Percentiles rank a stretch among this genome's conserved stretches.
phyloP scores from a whole-genome alignment of 2,329 filamentous ascomycete species.

The Juglanconis sp. region DNA sequence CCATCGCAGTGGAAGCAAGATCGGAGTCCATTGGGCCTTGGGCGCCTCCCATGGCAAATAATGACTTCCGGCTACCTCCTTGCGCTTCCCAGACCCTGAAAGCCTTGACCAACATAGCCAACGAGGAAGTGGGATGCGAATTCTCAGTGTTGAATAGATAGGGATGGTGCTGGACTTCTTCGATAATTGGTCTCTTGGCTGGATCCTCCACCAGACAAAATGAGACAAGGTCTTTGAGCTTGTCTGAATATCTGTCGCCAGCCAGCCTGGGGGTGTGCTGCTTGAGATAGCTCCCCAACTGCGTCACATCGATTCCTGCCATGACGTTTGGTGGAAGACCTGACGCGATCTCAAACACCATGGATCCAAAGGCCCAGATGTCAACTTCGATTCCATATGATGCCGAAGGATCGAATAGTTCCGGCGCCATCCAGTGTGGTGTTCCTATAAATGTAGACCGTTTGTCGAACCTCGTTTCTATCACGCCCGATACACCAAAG shows the following conservation, averaged over 20 bases:
- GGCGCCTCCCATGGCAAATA: constrained; percentile 59
- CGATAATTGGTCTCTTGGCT: constrained; percentile 64
- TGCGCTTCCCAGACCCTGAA: constrained; percentile 74
- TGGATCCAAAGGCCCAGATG: constrained; percentile 82
- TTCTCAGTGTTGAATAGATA: constrained; percentile 64
- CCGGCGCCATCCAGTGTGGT: constrained; percentile 83
- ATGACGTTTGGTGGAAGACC: constrained; percentile 69
- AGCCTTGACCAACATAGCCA: constrained; percentile 65
- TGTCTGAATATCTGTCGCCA: constrained; percentile 66
- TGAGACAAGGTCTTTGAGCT: constrained; percentile 66
- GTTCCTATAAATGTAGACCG: constrained; percentile 79
- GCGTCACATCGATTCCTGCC: constrained; percentile 48
- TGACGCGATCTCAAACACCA: constrained; percentile 77
- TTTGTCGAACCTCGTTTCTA: constrained; percentile 74
- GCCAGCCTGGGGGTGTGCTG: constrained; percentile 65
- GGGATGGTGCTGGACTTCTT: constrained; percentile 65
- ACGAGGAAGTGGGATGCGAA: constrained; percentile 59
- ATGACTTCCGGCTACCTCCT: constrained; percentile 66
- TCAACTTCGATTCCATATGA: constrained; percentile 72
- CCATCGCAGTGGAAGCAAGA: constrained; percentile 40
- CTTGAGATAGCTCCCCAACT: constrained; percentile 56
- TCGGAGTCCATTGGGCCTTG: constrained; percentile 46
- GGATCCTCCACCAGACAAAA: constrained; percentile 71
- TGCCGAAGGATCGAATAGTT: constrained; percentile 63
- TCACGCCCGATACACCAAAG: constrained; percentile 77